Evolutionary conservation across 208 protist species (phyloP).

Genomic region (Leishmania amazonensis): DNA sequence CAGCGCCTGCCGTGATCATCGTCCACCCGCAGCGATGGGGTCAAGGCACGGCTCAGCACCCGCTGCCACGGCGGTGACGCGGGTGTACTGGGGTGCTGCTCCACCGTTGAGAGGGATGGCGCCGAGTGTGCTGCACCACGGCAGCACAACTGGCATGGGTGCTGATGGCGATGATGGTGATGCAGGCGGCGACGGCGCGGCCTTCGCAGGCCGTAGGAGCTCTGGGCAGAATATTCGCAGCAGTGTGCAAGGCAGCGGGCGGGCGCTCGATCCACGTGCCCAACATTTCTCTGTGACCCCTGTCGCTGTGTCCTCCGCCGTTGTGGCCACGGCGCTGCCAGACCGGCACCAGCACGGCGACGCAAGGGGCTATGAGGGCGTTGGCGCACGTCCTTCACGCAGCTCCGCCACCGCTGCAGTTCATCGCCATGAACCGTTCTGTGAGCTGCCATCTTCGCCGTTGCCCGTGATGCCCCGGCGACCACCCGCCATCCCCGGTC

Average conservation of each 20-base stretch:
- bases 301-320: neutral
- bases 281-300: neutral
- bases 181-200: neutral
- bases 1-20: neutral
- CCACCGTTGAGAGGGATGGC: neutral
- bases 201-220: neutral
- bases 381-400: neutral
- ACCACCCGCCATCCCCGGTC: neutral
- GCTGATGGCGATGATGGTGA: neutral
- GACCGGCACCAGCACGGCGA: neutral
- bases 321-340: neutral
- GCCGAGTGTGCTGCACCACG: neutral
- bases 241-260: neutral
- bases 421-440: neutral
- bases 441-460: neutral
- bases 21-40: neutral
- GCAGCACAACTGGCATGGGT: neutral
- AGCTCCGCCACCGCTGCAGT: neutral
- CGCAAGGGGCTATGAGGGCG: neutral
- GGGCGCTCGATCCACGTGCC: neutral
- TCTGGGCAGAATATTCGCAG: neutral
- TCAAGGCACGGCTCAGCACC: neutral
- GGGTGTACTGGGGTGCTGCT: slow-evolving; percentile 4
- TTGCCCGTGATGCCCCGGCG: neutral
- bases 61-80: neutral